Percentiles rank a stretch among this genome's conserved stretches.
Conservation (phyloP, 1,139 yeast genomes). For the Saccharomycopsis hybrid region DNA sequence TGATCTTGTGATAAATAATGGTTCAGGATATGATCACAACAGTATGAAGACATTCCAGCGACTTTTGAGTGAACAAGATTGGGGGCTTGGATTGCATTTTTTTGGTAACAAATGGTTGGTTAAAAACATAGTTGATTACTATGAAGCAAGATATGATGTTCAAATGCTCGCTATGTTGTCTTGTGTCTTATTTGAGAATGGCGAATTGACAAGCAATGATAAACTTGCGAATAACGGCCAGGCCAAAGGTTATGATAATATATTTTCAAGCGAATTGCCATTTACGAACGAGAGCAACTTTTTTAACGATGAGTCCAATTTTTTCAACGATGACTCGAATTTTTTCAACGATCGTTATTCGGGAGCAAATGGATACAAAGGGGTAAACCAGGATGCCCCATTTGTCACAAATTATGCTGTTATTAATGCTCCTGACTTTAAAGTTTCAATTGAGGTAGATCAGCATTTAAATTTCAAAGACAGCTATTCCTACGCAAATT, state of each 20-base stretch:
- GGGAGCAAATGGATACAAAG: no score
- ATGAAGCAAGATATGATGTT: slow-evolving; percentile 57
- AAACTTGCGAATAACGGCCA: not conserved
- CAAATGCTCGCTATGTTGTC: slow-evolving; percentile 92
- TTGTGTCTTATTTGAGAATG: slow-evolving; percentile 41
- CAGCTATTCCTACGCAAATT: not conserved
- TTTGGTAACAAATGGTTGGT: slow-evolving; percentile 76
- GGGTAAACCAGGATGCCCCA: not conserved
- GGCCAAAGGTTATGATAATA: not conserved
- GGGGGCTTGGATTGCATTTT: slow-evolving; percentile 36
- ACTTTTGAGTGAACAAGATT: slow-evolving; percentile 2
- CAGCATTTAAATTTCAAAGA: slow-evolving; percentile 6
- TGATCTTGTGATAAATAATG: not conserved
- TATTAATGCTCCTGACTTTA: slow-evolving; percentile 9
- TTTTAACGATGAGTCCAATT: not conserved
- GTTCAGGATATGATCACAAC: not conserved
- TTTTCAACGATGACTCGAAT: not conserved
- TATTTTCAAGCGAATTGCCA: slow-evolving; percentile 9
- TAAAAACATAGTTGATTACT: slow-evolving; percentile 54
- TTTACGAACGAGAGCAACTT: slow-evolving; percentile 4
- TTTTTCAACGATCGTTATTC: no score
- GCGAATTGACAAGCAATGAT: slow-evolving; percentile 19
- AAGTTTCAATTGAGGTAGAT: slow-evolving; percentile 4
- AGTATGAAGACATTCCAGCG: not conserved
- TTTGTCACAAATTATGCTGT: slow-evolving; percentile 10